phyloP scores from a whole-genome alignment of 2,329 filamentous ascomycete species.

The Colletotrichum navitas region DNA sequence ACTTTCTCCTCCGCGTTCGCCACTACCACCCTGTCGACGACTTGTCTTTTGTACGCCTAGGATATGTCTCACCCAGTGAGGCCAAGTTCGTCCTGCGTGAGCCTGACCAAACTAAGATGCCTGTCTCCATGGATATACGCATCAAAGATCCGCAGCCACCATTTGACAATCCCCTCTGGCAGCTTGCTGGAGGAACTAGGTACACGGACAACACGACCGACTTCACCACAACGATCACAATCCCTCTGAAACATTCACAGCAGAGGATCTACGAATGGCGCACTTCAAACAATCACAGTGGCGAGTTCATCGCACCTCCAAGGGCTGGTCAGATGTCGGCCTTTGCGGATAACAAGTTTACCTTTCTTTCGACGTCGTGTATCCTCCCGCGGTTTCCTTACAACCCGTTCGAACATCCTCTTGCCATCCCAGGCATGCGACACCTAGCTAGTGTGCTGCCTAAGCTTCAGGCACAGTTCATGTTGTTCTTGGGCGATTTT shows the following conservation, averaged over 20 bases:
- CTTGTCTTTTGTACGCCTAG: conserved; percentile 87
- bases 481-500: conserved; percentile 88
- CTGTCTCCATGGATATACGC: conserved; percentile 78
- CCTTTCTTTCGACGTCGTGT: conserved; percentile 92
- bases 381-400: conserved; percentile 94
- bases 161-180: conserved; percentile 73
- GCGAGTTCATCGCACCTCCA: conserved; percentile 84
- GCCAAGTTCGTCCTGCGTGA: conserved; percentile 89
- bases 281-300: conserved; percentile 88
- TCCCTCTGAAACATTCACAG: conserved; percentile 73
- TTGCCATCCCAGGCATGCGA: conserved; percentile 84
- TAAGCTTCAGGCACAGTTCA: conserved; percentile 79
- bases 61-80: conserved; percentile 84
- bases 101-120: conserved; percentile 80
- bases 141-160: conserved; percentile 64
- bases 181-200: conserved; percentile 72
- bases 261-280: conserved; percentile 86
- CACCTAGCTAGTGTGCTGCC: conserved; percentile 81
- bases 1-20: conserved; percentile 82
- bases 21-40: conserved; percentile 78
- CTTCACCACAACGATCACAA: conserved; percentile 78
- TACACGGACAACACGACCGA: conserved; percentile 83
- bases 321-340: conserved; percentile 72
- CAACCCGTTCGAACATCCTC: conserved; percentile 82
- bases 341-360: conserved; percentile 78